These are phyloP conservation scores for Penicillium sp. DNA, from an alignment of 2,329 filamentous ascomycete species.

Conservation along the genomic window DNA sequence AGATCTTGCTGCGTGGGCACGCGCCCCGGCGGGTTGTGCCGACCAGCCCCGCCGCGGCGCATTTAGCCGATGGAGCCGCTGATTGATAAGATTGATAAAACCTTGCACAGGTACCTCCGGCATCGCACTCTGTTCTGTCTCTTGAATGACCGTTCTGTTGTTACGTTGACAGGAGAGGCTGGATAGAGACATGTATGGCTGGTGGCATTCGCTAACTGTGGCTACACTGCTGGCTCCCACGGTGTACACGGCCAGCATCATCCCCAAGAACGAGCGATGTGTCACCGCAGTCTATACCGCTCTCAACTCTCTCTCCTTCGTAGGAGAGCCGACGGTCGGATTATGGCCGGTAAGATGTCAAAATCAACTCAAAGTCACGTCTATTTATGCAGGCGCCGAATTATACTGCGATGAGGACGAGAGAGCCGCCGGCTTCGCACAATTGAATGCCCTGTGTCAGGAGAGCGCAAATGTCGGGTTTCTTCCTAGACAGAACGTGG, in stretches of 20 bases:
- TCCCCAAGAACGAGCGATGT: slow-evolving; percentile 23
- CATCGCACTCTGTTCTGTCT: background rate
- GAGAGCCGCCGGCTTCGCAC: slow-evolving; percentile 21
- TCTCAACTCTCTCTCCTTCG: slow-evolving; percentile 30
- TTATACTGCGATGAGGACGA: slow-evolving; percentile 26
- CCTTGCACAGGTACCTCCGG: background rate
- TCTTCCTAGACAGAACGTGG: slow-evolving; percentile 14
- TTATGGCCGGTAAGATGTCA: slow-evolving; percentile 27
- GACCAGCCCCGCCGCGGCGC: background rate
- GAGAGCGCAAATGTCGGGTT: slow-evolving; percentile 21
- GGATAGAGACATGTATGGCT: slow-evolving; percentile 1
- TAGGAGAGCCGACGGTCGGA: slow-evolving; percentile 18
- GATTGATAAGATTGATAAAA: slow-evolving; percentile 13
- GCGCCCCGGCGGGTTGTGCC: too few species aligned
- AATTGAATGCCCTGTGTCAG: slow-evolving; percentile 24
- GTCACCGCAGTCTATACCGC: slow-evolving; percentile 30
- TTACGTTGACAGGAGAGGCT: background rate
- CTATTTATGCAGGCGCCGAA: slow-evolving; percentile 34
- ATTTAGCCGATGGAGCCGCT: background rate
- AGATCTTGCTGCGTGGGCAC: too few species aligned
- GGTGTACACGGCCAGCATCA: background rate
- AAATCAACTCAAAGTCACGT: slow-evolving; percentile 29
- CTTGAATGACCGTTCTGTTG: background rate
- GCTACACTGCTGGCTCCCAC: background rate
- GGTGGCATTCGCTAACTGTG: background rate